Evolutionary conservation across 306 rosid genomes (phyloP).

Genomic region (Hippophae tibetana): DNA sequence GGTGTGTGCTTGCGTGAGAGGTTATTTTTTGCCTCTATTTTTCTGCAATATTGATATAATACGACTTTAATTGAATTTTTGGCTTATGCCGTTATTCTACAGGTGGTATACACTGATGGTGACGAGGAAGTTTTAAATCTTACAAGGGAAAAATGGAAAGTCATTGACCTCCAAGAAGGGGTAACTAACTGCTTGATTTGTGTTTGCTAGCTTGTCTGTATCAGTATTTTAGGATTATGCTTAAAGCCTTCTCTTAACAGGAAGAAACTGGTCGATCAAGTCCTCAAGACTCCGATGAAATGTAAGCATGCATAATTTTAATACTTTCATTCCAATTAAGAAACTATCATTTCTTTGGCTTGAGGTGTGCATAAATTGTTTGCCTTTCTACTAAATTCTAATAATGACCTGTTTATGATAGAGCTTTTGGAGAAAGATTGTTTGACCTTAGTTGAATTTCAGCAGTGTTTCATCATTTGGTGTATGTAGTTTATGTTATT

Average conservation of each 20-base stretch:
- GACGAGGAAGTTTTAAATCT: conserved; percentile 65
- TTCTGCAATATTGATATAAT: no score
- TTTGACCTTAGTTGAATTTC: no score
- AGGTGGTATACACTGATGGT: conserved; percentile 76
- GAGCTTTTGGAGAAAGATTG: no score
- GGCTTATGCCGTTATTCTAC: not conserved
- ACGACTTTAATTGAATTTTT: not conserved
- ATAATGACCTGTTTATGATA: no score
- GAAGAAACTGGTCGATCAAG: conserved; percentile 30
- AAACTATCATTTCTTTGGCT: no score
- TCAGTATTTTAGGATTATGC: conserved; percentile 12
- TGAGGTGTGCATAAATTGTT: no score
- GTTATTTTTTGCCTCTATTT: no score
- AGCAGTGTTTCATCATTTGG: no score
- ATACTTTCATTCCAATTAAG: not conserved
- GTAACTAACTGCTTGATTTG: conserved; percentile 32
- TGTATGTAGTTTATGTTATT: no score
- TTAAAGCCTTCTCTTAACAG: conserved; percentile 31
- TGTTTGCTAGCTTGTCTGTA: conserved; percentile 2
- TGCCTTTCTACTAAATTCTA: no score
- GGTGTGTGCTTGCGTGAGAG: no score
- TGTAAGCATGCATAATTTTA: conserved; percentile 37
- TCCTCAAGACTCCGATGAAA: conserved; percentile 39
- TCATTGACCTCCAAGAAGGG: conserved; percentile 31
- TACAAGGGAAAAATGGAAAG: conserved; percentile 44